phyloP scores from a whole-genome alignment of 495 filamentous ascomycete species.

The Aspergillus steynii region DNA sequence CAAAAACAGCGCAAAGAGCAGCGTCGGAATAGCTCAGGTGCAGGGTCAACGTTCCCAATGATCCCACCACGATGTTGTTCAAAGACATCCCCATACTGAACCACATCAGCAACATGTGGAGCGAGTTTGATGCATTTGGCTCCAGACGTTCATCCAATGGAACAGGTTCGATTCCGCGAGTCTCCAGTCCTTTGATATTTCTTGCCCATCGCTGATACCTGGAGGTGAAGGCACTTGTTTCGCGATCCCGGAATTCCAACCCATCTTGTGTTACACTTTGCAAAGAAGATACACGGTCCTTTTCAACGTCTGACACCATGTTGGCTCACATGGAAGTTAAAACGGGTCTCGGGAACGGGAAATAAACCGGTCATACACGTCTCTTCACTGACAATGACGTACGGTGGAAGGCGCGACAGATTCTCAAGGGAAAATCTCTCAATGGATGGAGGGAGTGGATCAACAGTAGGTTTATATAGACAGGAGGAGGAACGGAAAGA shows the following conservation, averaged over 20 bases:
- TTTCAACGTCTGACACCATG: conserved; percentile 21
- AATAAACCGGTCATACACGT: conserved; percentile 3
- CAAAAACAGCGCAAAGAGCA: conserved; percentile 64
- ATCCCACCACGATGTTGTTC: conserved; percentile 70
- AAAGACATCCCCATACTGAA: conserved; percentile 71
- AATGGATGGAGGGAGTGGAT: neutral
- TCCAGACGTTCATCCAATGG: conserved; percentile 51
- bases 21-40: conserved; percentile 66
- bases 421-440: neutral
- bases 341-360: neutral
- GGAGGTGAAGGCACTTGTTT: conserved; percentile 11
- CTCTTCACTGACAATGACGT: neutral
- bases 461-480: conserved; percentile 11
- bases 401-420: neutral
- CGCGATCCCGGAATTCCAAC: conserved; percentile 1
- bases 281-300: conserved; percentile 16
- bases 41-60: conserved; percentile 66
- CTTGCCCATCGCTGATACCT: conserved; percentile 35
- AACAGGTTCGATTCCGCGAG: conserved; percentile 68
- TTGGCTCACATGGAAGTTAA: conserved; percentile 1
- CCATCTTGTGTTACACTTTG: conserved; percentile 23
- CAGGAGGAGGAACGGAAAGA: conserved; percentile 3
- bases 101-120: conserved; percentile 71
- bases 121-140: conserved; percentile 33
- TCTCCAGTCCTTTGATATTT: conserved; percentile 56